These are phyloP conservation scores for Phlegmacium glaucopus DNA, from an alignment of 768 basidiomycete species.

Conservation along the genomic window DNA sequence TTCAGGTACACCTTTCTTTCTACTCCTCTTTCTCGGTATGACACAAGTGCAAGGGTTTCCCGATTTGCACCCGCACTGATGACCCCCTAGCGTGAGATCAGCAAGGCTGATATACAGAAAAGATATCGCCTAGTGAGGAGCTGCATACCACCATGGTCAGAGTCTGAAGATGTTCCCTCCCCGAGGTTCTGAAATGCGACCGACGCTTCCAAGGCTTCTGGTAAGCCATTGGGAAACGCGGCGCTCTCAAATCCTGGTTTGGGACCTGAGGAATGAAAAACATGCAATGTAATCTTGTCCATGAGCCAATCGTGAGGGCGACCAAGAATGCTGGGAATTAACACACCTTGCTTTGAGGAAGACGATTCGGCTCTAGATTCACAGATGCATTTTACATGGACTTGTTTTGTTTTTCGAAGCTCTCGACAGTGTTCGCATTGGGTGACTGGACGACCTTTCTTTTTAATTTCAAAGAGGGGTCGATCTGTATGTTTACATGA, in stretches of 20 bases:
- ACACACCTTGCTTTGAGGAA: slow-evolving; percentile 62
- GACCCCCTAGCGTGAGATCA: slow-evolving; percentile 45
- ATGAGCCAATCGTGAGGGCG: slow-evolving; percentile 33
- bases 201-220: slow-evolving; percentile 66
- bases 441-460: slow-evolving; percentile 88
- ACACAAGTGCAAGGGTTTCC: slow-evolving; percentile 57
- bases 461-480: slow-evolving; percentile 88
- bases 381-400: slow-evolving; percentile 86
- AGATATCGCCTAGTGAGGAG: slow-evolving; percentile 40
- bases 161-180: slow-evolving; percentile 53
- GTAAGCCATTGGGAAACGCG: slow-evolving; percentile 79
- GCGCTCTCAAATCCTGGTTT: slow-evolving; percentile 61
- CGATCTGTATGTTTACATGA: slow-evolving; percentile 86
- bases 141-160: slow-evolving; percentile 65
- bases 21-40: slow-evolving; percentile 40
- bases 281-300: slow-evolving; percentile 37
- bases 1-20: slow-evolving; percentile 23
- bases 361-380: slow-evolving; percentile 58
- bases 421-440: slow-evolving; percentile 90
- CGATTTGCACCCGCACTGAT: slow-evolving; percentile 43
- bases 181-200: slow-evolving; percentile 41
- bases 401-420: slow-evolving; percentile 79
- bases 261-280: slow-evolving; percentile 36
- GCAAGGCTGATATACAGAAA: slow-evolving; percentile 34
- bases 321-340: slow-evolving; percentile 10